Evolutionary conservation across 2,329 filamentous ascomycete genomes (phyloP).

Genomic region (Fusarium lateritium): DNA sequence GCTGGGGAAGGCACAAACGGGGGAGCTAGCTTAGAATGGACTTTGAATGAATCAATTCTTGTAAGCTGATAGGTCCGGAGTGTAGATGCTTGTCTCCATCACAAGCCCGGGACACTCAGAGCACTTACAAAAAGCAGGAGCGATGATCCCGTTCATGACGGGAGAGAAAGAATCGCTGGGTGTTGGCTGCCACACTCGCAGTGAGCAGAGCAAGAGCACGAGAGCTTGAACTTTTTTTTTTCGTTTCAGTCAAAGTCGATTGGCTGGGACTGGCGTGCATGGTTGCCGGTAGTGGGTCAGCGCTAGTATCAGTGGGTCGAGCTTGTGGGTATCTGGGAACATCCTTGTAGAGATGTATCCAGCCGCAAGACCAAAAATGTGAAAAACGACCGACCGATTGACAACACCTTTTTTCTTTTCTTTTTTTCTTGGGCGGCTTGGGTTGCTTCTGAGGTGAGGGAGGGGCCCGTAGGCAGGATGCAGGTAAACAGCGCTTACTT

Average conservation of each 20-base stretch:
- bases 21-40: constrained; percentile 41
- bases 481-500: constrained; percentile 30
- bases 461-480: constrained; percentile 28
- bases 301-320: constrained; percentile 52
- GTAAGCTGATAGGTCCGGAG: constrained; percentile 45
- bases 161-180: constrained; percentile 23
- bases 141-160: constrained; percentile 30
- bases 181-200: constrained; percentile 32
- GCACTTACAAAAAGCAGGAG: constrained; percentile 34
- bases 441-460: constrained; percentile 13
- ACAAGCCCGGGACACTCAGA: constrained; percentile 11
- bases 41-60: constrained; percentile 46
- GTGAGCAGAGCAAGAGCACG: constrained; percentile 46
- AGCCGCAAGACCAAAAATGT: constrained; percentile 37
- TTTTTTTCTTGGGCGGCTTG: background rate
- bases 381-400: constrained; percentile 20
- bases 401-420: constrained; percentile 13
- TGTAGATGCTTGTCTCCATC: constrained; percentile 30
- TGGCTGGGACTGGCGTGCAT: constrained; percentile 54
- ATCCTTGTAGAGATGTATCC: constrained; percentile 39
- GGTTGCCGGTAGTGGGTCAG: constrained; percentile 54
- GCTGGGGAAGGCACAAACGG: constrained; percentile 42
- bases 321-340: constrained; percentile 31
- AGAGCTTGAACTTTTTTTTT: constrained; percentile 58
- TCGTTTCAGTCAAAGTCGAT: constrained; percentile 52